Evolutionary conservation across 192 early-diverging fungal genomes (phyloP).

Genomic region (Phycomyces nitens): DNA sequence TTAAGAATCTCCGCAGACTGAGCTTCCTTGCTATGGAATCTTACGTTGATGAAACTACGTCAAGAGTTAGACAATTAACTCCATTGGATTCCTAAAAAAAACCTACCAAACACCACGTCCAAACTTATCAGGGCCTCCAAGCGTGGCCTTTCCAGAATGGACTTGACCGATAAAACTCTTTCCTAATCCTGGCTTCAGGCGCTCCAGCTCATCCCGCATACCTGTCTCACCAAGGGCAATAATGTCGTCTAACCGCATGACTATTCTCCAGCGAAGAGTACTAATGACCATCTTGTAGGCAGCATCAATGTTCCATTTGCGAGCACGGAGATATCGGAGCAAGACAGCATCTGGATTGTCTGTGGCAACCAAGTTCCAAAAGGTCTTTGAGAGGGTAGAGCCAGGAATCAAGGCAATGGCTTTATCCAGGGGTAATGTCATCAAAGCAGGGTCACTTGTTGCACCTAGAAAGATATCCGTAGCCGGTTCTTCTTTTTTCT

Average conservation of each 20-base stretch:
- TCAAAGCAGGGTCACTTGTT: constrained; percentile 3
- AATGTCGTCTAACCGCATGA: constrained; percentile 46
- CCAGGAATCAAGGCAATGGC: constrained; percentile 21
- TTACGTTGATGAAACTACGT: constrained; percentile 47
- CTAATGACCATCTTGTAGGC: constrained; percentile 69
- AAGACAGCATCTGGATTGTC: constrained; percentile 74
- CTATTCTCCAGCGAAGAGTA: constrained; percentile 71
- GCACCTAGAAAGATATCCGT: constrained; percentile 13
- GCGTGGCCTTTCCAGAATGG: constrained; percentile 43
- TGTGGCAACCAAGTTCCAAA: constrained; percentile 57
- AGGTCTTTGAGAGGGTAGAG: constrained; percentile 44
- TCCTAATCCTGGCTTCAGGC: constrained; percentile 34
- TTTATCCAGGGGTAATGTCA: constrained; percentile 18
- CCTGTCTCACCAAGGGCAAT: constrained; percentile 41
- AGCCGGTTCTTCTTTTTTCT: neutral
- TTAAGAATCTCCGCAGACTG: constrained; percentile 64
- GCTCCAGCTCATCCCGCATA: constrained; percentile 34
- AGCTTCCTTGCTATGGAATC: constrained; percentile 49
- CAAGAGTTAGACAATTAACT: neutral
- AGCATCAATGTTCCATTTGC: constrained; percentile 83
- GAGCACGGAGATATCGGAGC: constrained; percentile 79
- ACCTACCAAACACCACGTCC: constrained; percentile 53
- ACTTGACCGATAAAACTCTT: constrained; percentile 36
- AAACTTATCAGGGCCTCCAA: constrained; percentile 47
- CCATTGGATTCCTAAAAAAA: neutral